Evolutionary conservation across 495 filamentous ascomycete species (phyloP).

Genomic region (Cercophora scortea): DNA sequence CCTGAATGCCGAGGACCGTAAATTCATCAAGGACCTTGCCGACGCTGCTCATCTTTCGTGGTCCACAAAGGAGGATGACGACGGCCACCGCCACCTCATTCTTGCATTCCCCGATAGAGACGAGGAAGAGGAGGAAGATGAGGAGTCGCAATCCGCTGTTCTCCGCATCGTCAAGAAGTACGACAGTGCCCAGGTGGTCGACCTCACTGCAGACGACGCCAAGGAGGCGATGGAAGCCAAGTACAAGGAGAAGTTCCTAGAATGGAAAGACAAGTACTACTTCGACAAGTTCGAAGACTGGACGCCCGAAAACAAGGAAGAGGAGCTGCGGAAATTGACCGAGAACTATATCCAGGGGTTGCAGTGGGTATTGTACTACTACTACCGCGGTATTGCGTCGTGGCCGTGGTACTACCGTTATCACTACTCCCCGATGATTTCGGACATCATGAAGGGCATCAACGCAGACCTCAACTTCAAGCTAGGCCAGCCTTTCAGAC

Average conservation of each 20-base stretch:
- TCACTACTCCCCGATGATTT: slow-evolving; percentile 91
- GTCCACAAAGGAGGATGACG: slow-evolving; percentile 68
- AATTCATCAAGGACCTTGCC: slow-evolving; percentile 84
- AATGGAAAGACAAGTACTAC: slow-evolving; percentile 95
- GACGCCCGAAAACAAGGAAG: slow-evolving; percentile 67
- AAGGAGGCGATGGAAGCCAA: slow-evolving; percentile 67
- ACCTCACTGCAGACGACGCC: slow-evolving; percentile 70
- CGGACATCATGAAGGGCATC: slow-evolving; percentile 83
- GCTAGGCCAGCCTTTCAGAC: slow-evolving; percentile 87
- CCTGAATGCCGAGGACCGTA: slow-evolving; percentile 78
- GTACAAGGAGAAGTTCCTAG: slow-evolving; percentile 78
- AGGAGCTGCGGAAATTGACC: slow-evolving; percentile 71
- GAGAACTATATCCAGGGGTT: slow-evolving; percentile 98
- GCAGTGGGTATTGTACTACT: slow-evolving; percentile 98
- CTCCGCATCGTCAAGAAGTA: slow-evolving; percentile 79
- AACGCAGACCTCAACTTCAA: slow-evolving; percentile 84
- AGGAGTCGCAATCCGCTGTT: slow-evolving; percentile 77
- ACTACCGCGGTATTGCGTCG: slow-evolving; percentile 91
- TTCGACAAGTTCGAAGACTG: slow-evolving; percentile 74
- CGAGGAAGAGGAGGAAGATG: slow-evolving; percentile 60
- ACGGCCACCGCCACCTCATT: slow-evolving; percentile 72
- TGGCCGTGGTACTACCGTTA: slow-evolving; percentile 99
- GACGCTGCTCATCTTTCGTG: slow-evolving; percentile 74
- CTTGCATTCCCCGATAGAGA: slow-evolving; percentile 50
- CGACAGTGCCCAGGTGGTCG: slow-evolving; percentile 78